Percentiles rank a stretch among this genome's conserved stretches.
Evolutionary conservation across 805 yeast genomes (phyloP).

Genomic region (Metschnikowia arizonensis): DNA sequence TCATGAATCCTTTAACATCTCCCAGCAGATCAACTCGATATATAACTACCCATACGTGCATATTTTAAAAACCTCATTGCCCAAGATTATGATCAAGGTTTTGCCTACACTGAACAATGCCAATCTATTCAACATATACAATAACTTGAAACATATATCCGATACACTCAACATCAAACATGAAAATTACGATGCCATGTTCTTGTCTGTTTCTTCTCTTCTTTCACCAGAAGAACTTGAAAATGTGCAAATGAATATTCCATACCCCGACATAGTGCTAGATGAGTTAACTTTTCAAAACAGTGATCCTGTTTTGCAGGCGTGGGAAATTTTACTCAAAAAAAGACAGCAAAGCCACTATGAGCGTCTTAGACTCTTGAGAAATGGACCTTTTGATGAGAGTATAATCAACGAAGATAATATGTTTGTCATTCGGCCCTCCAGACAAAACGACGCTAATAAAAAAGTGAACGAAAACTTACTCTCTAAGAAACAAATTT

Average conservation of each 20-base stretch:
- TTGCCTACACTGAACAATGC: conserved; percentile 36
- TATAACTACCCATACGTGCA: conserved; percentile 38
- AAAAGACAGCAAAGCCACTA: conserved; percentile 51
- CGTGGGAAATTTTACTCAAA: conserved; percentile 46
- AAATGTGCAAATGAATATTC: conserved; percentile 27
- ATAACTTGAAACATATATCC: conserved; percentile 36
- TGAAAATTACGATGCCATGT: conserved; percentile 25
- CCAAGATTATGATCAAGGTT: conserved; percentile 30
- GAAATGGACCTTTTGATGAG: conserved; percentile 22
- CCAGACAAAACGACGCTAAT: conserved; percentile 23
- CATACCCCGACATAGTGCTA: conserved; percentile 31
- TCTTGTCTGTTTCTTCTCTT: conserved; percentile 25
- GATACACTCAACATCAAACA: conserved; percentile 30
- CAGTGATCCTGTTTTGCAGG: conserved; percentile 29
- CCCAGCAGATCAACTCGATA: conserved; percentile 32
- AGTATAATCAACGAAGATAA: conserved; percentile 20
- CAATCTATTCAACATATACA: conserved; percentile 35
- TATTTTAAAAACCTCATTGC: conserved; percentile 31
- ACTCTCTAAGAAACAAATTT: conserved; percentile 48
- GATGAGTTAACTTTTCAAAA: conserved; percentile 19
- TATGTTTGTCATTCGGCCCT: conserved; percentile 22
- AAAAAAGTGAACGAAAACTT: conserved; percentile 21
- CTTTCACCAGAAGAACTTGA: conserved; percentile 36
- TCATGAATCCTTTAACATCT: conserved; percentile 30
- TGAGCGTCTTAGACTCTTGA: conserved; percentile 42